Evolutionary conservation across 345 rosid genomes (phyloP).

Genomic region (Litchi chinensis): DNA sequence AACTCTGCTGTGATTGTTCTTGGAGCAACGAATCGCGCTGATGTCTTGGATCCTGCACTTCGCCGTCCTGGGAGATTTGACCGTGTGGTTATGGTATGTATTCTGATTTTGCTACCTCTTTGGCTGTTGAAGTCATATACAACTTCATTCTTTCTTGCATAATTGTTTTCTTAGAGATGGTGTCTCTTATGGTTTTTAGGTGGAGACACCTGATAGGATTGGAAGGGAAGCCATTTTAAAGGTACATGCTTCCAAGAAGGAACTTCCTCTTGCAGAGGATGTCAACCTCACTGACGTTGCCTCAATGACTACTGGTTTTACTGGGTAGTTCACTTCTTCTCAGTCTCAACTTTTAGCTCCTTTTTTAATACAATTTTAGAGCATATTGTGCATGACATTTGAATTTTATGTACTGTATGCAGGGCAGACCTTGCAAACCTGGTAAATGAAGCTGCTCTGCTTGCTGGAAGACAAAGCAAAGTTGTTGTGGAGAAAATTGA

Average conservation of each 20-base stretch:
- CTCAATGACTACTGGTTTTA: constrained; percentile 95
- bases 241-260: constrained; percentile 81
- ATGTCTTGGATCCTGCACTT: constrained; percentile 94
- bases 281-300: constrained; percentile 81
- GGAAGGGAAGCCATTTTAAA: constrained; percentile 95
- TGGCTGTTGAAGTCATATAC: constrained; percentile 11
- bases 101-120: constrained; percentile 21
- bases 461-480: constrained; percentile 92
- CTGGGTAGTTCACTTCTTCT: constrained; percentile 59
- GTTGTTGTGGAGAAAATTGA: constrained; percentile 71
- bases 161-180: constrained; percentile 17
- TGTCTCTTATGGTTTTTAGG: constrained; percentile 48
- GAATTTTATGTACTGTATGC: constrained; percentile 28
- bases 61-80: constrained; percentile 99
- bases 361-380: background rate
- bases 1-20: constrained; percentile 94
- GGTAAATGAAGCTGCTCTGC: constrained; percentile 97
- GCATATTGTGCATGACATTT: background rate
- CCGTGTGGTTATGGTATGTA: constrained; percentile 86
- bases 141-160: constrained; percentile 11
- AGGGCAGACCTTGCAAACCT: constrained; percentile 98
- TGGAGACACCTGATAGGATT: constrained; percentile 84
- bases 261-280: constrained; percentile 78
- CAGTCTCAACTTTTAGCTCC: background rate
- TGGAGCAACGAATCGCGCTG: constrained; percentile 97